Percentiles rank a stretch among this genome's conserved stretches.
Evolutionary conservation across 108 stramenopile species (phyloP).

Genomic region (Aureococcus anophagefferens): DNA sequence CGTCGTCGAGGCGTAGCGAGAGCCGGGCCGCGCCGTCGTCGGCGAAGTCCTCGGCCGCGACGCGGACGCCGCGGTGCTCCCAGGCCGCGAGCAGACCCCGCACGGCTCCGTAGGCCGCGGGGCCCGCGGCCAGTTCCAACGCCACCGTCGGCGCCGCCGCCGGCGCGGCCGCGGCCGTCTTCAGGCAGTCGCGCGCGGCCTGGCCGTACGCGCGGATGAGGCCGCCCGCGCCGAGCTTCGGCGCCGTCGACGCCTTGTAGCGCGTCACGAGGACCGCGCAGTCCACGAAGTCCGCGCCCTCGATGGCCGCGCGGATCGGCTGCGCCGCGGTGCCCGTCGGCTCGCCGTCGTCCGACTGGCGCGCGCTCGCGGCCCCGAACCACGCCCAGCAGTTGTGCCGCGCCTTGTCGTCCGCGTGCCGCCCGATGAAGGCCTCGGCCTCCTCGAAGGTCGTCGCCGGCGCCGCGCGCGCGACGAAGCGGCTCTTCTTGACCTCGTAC

Average conservation of each 20-base stretch:
- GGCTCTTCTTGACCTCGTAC: too few species aligned
- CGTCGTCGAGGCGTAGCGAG: too few species aligned
- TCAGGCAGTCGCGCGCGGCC: background rate
- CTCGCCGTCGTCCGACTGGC: background rate
- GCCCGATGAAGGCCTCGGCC: background rate
- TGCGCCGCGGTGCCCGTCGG: background rate
- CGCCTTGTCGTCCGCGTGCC: background rate
- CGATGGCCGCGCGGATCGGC: background rate
- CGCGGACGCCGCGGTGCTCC: too few species aligned
- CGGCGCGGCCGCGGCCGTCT: too few species aligned
- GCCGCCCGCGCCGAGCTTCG: background rate
- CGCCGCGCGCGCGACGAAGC: too few species aligned
- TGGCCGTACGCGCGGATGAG: background rate
- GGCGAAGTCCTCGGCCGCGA: too few species aligned
- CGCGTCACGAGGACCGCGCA: background rate
- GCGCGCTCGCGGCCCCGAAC: background rate
- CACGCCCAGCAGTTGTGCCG: background rate
- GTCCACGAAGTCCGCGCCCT: background rate
- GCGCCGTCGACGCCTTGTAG: background rate
- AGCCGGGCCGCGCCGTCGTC: too few species aligned
- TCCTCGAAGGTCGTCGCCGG: too few species aligned
- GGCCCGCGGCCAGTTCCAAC: too few species aligned
- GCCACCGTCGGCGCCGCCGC: too few species aligned
- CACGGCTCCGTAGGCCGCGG: too few species aligned
- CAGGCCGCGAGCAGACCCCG: too few species aligned